Evolutionary conservation across 1,284 basidiomycete species (phyloP).

Genomic region (Apiotrichum gracile): DNA sequence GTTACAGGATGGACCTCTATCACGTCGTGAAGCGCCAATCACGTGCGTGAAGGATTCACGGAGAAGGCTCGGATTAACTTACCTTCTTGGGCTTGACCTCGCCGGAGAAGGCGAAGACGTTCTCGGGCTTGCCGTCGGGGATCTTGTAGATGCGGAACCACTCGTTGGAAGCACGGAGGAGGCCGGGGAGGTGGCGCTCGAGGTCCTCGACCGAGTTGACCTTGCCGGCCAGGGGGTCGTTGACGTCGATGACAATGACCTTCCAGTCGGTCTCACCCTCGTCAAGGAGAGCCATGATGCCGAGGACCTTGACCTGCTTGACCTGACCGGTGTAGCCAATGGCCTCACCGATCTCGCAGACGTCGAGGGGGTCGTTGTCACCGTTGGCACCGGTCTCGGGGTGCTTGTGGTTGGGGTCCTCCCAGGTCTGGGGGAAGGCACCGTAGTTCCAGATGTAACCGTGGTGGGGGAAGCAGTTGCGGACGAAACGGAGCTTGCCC

Average conservation of each 20-base stretch:
- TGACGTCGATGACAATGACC: constrained; percentile 93
- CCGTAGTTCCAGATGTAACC: constrained; percentile 89
- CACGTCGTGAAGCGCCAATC: too few species aligned
- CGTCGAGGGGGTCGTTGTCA: constrained; percentile 99
- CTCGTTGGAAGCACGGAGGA: constrained; percentile 94
- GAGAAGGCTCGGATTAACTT: not conserved
- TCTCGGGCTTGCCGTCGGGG: constrained; percentile 97
- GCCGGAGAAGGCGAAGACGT: constrained; percentile 98
- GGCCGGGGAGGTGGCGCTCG: constrained; percentile 93
- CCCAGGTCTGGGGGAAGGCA: constrained; percentile 98
- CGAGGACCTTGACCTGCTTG: constrained; percentile 99
- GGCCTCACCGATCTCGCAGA: constrained; percentile 99
- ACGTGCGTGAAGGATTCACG: not conserved
- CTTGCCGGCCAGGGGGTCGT: constrained; percentile 91
- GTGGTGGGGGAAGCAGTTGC: constrained; percentile 99
- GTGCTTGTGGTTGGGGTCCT: constrained; percentile 82
- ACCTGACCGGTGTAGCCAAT: constrained; percentile 96
- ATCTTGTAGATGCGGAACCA: constrained; percentile 94
- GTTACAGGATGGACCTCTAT: too few species aligned
- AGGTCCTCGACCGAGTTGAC: constrained; percentile 99
- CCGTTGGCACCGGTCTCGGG: constrained; percentile 98
- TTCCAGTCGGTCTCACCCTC: constrained; percentile 99
- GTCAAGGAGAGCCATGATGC: constrained; percentile 98
- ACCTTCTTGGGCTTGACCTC: constrained; percentile 89
- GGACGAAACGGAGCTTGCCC: constrained; percentile 92